These are phyloP conservation scores for Echeveria elegans DNA, from an alignment of 164 flowering plant species.

Conservation along the genomic window DNA sequence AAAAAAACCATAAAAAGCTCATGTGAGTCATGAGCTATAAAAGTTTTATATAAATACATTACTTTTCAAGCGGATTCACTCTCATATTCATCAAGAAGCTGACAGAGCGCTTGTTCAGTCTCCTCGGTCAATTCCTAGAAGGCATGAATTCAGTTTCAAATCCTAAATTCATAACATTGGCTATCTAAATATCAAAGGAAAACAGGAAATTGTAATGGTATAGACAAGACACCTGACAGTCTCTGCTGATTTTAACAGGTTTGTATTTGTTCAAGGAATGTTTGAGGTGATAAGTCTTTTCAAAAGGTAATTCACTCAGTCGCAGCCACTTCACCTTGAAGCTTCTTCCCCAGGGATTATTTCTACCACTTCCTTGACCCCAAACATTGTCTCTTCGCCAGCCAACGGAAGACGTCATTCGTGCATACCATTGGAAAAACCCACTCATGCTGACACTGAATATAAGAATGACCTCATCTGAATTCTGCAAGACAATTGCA, in stretches of 20 bases:
- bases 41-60: no score
- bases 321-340: slow-evolving; percentile 83
- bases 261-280: slow-evolving; percentile 83
- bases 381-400: slow-evolving; percentile 84
- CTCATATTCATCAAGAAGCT: slow-evolving; percentile 59
- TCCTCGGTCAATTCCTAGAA: slow-evolving; percentile 74
- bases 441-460: slow-evolving; percentile 98
- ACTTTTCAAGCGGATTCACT: slow-evolving; percentile 38
- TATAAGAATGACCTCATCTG: slow-evolving; percentile 71
- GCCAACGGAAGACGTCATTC: slow-evolving; percentile 87
- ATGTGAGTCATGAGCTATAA: no score
- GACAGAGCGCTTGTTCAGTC: slow-evolving; percentile 79
- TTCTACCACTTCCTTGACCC: slow-evolving; percentile 59
- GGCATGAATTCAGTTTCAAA: slow-evolving; percentile 11
- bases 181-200: background rate
- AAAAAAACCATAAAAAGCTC: background rate
- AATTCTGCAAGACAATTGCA: slow-evolving; percentile 57
- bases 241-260: slow-evolving; percentile 92
- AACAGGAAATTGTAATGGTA: no score
- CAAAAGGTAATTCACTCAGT: slow-evolving; percentile 65
- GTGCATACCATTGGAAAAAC: slow-evolving; percentile 93
- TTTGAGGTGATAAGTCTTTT: slow-evolving; percentile 82
- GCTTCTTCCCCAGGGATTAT: slow-evolving; percentile 82
- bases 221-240: slow-evolving; percentile 62
- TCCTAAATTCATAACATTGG: background rate